phyloP scores from a whole-genome alignment of 345 rosid genomes.

The Trapa incisa region DNA sequence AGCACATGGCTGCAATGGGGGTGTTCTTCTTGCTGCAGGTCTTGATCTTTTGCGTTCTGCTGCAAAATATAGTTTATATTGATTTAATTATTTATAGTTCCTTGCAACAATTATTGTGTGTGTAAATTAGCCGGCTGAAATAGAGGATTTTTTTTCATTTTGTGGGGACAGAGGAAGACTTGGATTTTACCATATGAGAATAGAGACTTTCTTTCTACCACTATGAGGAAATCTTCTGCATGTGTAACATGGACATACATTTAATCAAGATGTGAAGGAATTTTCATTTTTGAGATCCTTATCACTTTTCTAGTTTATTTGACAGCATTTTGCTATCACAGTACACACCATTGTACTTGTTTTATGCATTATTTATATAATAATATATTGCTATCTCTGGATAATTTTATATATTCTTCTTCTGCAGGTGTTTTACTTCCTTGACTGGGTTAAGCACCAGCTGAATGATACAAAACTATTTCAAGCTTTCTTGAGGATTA shows the following conservation, averaged over 20 bases:
- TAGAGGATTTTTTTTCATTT: background rate
- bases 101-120: background rate
- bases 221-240: background rate
- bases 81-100: conserved; percentile 4
- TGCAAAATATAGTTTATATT: background rate
- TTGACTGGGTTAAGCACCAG: conserved; percentile 85
- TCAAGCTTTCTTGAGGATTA: conserved; percentile 76
- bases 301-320: background rate
- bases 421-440: conserved; percentile 76
- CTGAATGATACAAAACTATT: conserved; percentile 72
- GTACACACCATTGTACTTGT: too few species aligned
- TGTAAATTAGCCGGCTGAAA: background rate
- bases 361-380: background rate
- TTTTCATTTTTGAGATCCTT: background rate
- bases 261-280: background rate
- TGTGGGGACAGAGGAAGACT: background rate
- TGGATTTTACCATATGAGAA: conserved; percentile 20
- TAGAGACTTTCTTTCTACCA: conserved; percentile 31
- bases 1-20: conserved; percentile 99
- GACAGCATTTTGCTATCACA: background rate
- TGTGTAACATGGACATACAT: background rate
- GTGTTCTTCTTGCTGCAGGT: conserved; percentile 98
- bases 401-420: background rate
- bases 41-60: background rate
- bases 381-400: background rate